phyloP scores from a whole-genome alignment of 1,284 basidiomycete species.

The Waitea zeae region DNA sequence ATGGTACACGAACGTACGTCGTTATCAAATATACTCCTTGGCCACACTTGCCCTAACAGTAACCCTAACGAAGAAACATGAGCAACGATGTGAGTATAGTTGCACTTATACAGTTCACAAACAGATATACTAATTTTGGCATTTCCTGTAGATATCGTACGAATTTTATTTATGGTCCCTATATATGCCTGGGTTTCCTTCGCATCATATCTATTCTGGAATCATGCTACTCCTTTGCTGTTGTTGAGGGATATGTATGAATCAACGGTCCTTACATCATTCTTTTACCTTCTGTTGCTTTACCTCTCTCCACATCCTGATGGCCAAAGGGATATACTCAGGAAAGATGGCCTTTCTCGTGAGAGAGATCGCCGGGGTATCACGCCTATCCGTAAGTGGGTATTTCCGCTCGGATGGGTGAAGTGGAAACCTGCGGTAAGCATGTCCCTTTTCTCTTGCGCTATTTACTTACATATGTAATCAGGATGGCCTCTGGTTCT shows the following conservation, averaged over 20 bases:
- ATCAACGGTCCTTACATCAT: constrained; percentile 53
- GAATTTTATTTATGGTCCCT: constrained; percentile 67
- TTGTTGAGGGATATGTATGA: constrained; percentile 54
- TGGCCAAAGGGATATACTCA: constrained; percentile 47
- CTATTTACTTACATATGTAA: constrained; percentile 1
- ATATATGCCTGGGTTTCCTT: constrained; percentile 55
- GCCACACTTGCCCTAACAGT: constrained; percentile 4
- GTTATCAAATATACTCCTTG: not conserved
- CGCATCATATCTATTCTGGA: constrained; percentile 59
- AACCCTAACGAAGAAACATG: constrained; percentile 28
- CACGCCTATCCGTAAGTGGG: constrained; percentile 35
- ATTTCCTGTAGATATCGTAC: constrained; percentile 36
- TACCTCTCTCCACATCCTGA: constrained; percentile 50
- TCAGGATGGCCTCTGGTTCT: constrained; percentile 53
- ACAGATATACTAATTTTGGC: constrained; percentile 14
- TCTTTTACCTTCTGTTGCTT: constrained; percentile 62
- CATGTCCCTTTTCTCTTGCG: constrained; percentile 1
- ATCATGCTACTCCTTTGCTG: constrained; percentile 43
- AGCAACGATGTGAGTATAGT: constrained; percentile 38
- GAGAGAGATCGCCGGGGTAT: constrained; percentile 32
- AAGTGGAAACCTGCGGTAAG: constrained; percentile 41
- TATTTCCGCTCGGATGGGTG: constrained; percentile 49
- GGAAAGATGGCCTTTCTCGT: constrained; percentile 33
- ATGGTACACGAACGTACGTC: constrained; percentile 52
- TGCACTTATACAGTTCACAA: constrained; percentile 5